phyloP scores from a whole-genome alignment of 2,329 filamentous ascomycete species.

The Torrubiella hemipterigena region DNA sequence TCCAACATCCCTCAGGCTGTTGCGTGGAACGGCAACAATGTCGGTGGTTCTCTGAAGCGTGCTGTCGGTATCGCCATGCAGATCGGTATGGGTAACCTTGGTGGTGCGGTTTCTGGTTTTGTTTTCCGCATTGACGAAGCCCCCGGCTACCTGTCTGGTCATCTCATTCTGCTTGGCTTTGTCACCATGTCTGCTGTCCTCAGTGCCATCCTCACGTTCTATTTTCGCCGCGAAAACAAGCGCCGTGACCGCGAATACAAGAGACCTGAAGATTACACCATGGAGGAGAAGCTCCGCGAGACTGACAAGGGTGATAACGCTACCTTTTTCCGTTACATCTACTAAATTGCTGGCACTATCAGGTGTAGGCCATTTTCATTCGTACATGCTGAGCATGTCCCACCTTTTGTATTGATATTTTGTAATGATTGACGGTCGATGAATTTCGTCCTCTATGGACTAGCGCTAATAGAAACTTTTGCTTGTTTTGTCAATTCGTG shows the following conservation, averaged over 20 bases:
- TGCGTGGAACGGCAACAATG: conserved; percentile 49
- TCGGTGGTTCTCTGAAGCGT: conserved; percentile 41
- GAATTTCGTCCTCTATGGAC: no score
- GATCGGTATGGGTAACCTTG: conserved; percentile 28
- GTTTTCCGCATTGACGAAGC: conserved; percentile 26
- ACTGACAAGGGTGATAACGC: conserved; percentile 44
- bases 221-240: conserved; percentile 43
- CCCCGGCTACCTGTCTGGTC: conserved; percentile 45
- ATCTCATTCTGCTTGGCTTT: conserved; percentile 44
- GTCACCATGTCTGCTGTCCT: conserved; percentile 40
- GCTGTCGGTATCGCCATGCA: conserved; percentile 45
- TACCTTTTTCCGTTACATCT: conserved; percentile 40
- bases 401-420: neutral
- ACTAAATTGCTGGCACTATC: conserved; percentile 24
- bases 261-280: conserved; percentile 34
- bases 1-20: conserved; percentile 42
- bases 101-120: conserved; percentile 21
- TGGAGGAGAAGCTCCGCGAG: conserved; percentile 40
- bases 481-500: no score
- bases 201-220: conserved; percentile 42
- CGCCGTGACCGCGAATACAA: conserved; percentile 37
- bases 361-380: no score
- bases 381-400: no score
- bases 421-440: neutral
- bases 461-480: no score